Conservation (phyloP, 2,329 filamentous ascomycete species). For the Pseudocercospora pini-densiflorae region DNA sequence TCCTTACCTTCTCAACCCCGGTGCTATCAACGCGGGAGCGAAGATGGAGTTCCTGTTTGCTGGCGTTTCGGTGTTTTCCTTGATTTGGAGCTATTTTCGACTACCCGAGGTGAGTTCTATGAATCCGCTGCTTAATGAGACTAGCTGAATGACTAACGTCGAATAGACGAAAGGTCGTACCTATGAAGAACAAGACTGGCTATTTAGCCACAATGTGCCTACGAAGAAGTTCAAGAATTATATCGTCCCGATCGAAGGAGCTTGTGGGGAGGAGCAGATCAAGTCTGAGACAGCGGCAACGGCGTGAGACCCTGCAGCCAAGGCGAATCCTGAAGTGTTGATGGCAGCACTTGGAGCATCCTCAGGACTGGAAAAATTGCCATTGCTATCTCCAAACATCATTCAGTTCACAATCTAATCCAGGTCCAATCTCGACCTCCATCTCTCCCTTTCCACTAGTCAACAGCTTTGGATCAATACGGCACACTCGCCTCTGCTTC, state of each 20-base stretch:
- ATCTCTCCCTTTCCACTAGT: not conserved
- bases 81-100: slow-evolving; percentile 9
- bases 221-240: slow-evolving; percentile 8
- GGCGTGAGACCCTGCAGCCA: not conserved
- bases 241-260: slow-evolving; percentile 2
- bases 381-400: not conserved
- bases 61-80: not conserved
- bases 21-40: slow-evolving; percentile 3
- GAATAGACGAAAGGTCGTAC: slow-evolving; percentile 1
- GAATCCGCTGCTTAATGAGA: not conserved
- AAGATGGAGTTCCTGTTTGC: slow-evolving; percentile 9
- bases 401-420: not conserved
- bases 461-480: not conserved
- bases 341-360: not conserved
- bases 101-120: slow-evolving; percentile 3
- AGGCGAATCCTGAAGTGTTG: too few species aligned
- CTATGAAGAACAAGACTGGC: slow-evolving; percentile 10
- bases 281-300: not conserved
- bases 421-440: not conserved
- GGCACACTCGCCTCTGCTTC: not conserved
- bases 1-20: slow-evolving; percentile 8
- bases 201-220: slow-evolving; percentile 5
- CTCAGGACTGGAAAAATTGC: not conserved
- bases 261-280: not conserved
- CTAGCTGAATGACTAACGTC: not conserved